Evolutionary conservation across 1,284 basidiomycete species (phyloP).

Genomic region (Puccinia hordei): DNA sequence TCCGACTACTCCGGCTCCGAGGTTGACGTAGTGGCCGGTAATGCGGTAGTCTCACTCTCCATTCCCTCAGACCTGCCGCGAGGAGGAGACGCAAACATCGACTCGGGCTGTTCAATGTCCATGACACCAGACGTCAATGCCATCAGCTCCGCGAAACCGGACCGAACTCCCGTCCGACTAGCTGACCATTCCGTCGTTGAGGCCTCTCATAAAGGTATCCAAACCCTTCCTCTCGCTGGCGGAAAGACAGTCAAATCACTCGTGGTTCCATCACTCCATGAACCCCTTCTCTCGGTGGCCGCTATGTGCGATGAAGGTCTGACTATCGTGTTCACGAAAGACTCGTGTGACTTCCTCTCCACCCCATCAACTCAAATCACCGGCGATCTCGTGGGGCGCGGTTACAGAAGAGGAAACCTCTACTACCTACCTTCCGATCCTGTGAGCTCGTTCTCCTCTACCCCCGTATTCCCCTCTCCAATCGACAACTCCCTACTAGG

Average conservation of each 20-base stretch:
- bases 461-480: background rate
- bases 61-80: background rate
- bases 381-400: background rate
- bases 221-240: background rate
- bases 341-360: background rate
- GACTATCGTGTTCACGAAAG: background rate
- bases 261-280: conserved; percentile 6
- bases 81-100: too few species aligned
- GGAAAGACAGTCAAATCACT: background rate
- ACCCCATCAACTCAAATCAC: background rate
- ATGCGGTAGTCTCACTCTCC: background rate
- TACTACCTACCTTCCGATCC: background rate
- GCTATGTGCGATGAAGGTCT: background rate
- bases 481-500: background rate
- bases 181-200: background rate
- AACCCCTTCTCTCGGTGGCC: conserved; percentile 14
- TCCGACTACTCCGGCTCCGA: conserved; percentile 5
- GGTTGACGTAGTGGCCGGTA: background rate
- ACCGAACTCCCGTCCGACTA: too few species aligned
- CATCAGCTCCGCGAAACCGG: too few species aligned
- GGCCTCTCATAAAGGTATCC: background rate
- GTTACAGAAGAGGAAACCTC: background rate
- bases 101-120: conserved; percentile 2
- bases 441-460: background rate
- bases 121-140: conserved; percentile 19